These are phyloP conservation scores for Chaetoceros tenuissimus DNA, from an alignment of 108 stramenopile genomes.

Conservation along the genomic window DNA sequence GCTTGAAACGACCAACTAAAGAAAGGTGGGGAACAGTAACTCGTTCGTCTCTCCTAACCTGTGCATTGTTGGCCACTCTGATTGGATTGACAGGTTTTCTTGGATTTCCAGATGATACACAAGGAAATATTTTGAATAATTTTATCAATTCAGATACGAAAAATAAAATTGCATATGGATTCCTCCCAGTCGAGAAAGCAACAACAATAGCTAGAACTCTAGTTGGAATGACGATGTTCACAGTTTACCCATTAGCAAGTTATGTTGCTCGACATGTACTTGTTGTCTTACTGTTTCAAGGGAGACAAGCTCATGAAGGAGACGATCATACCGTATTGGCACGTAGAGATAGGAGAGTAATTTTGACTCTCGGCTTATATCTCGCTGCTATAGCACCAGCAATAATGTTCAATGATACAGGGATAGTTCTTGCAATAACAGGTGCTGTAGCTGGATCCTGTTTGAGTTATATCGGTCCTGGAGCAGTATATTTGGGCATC, in stretches of 20 bases:
- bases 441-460: slow-evolving; percentile 62
- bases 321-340: slow-evolving; percentile 65
- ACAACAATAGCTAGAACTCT: slow-evolving; percentile 48
- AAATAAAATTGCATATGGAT: background rate
- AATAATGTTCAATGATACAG: slow-evolving; percentile 39
- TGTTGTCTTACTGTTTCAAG: slow-evolving; percentile 66
- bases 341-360: slow-evolving; percentile 60
- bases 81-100: slow-evolving; percentile 57
- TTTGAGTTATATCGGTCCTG: slow-evolving; percentile 77
- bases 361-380: slow-evolving; percentile 58
- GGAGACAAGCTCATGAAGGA: slow-evolving; percentile 74
- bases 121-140: slow-evolving; percentile 67
- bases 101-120: slow-evolving; percentile 44
- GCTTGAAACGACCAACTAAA: slow-evolving; percentile 54
- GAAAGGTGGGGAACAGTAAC: slow-evolving; percentile 63
- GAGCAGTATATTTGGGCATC: slow-evolving; percentile 62
- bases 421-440: slow-evolving; percentile 50
- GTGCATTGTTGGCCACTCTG: slow-evolving; percentile 29
- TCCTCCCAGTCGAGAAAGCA: background rate
- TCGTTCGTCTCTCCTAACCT: slow-evolving; percentile 30
- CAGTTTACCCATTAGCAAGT: slow-evolving; percentile 76
- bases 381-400: slow-evolving; percentile 60
- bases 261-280: slow-evolving; percentile 76
- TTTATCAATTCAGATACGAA: slow-evolving; percentile 13
- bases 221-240: slow-evolving; percentile 64